Base-by-base conservation (phyloP, 208 protist species). In the Leishmania martiniquensis region DNA sequence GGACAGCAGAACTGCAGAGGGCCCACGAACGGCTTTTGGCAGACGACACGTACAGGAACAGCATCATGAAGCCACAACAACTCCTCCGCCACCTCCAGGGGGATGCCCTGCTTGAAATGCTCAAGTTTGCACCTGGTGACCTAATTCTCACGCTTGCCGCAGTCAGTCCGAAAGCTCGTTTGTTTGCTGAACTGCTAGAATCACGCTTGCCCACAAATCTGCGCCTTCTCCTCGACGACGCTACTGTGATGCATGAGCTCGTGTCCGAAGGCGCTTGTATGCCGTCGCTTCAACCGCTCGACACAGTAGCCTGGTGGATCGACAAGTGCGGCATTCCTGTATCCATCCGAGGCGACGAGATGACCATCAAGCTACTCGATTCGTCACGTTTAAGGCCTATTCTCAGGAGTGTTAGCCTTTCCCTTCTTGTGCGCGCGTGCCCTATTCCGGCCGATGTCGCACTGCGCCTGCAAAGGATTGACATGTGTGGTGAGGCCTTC, bases 401-500 rank as follows among this genome's bases (percentile, higher is more conserved):
- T 7, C 4, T 75, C 32, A 54, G 54, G 42, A 42, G 71, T 47
- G 22, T 75, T 59, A 62, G 39, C 25, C 71, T 75, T 47, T 75
- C 71, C 39, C 32, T 29, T 22, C 71, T 60, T 20, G 51, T 52
- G n/a, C 71, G 42, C 22, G 37, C 34, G 22, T 75, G 71, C n/a
- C 42, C 71, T 2, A 75, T 75, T 49, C 44, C 71, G 4, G 7
- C 34, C 7, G 71, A 75, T 37, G 34, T 75, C 5, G 52, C 37
- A 32, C 39, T 47, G 6, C 71, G 17, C 49, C 34, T 75, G 25
- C 54, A 75, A 54, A 39, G 55, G 37, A 60, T 75, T 0, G 55
- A 65, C 51, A 75, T 75, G 71, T 63, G 54, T n/a, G 71, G 71
- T n/a, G 71, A 60, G 25, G 71, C 71, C 54, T 75, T 75, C 15